A percentile compares a stretch with the other conserved stretches of the same genome.
phyloP scores from a whole-genome alignment of 2,329 filamentous ascomycete species.

The Phoma herbarum region DNA sequence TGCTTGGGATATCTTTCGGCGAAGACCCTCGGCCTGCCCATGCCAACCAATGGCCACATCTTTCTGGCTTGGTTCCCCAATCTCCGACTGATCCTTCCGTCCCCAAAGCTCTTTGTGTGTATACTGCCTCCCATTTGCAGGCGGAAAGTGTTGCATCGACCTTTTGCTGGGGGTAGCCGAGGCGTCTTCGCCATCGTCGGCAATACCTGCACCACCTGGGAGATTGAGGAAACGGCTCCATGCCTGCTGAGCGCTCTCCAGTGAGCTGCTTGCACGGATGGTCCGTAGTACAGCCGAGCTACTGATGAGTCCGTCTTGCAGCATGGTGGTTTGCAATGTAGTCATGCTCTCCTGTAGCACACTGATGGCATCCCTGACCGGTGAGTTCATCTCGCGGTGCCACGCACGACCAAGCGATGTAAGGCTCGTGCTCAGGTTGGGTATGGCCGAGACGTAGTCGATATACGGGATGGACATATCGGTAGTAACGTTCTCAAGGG shows the following conservation, averaged over 20 bases:
- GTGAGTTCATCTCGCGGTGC: conserved; percentile 50
- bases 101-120: conserved; percentile 46
- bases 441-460: conserved; percentile 43
- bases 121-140: conserved; percentile 28
- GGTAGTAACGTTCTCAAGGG: conserved; percentile 26
- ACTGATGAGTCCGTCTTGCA: conserved; percentile 37
- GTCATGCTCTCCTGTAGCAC: conserved; percentile 43
- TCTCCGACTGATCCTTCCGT: conserved; percentile 7
- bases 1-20: neutral
- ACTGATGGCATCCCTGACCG: conserved; percentile 44
- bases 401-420: conserved; percentile 45
- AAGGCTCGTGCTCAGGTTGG: conserved; percentile 40
- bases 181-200: neutral
- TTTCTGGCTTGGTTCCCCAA: conserved; percentile 1
- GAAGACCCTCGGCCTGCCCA: neutral
- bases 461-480: conserved; percentile 38
- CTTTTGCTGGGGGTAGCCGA: conserved; percentile 5
- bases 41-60: conserved; percentile 15
- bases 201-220: conserved; percentile 27
- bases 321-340: conserved; percentile 42
- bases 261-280: conserved; percentile 44
- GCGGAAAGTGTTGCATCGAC: conserved; percentile 18
- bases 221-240: conserved; percentile 47
- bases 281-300: conserved; percentile 45
- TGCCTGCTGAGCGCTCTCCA: conserved; percentile 44